Conservation (phyloP, 2,329 filamentous ascomycete species). For the Fusarium keratoplasticum region DNA sequence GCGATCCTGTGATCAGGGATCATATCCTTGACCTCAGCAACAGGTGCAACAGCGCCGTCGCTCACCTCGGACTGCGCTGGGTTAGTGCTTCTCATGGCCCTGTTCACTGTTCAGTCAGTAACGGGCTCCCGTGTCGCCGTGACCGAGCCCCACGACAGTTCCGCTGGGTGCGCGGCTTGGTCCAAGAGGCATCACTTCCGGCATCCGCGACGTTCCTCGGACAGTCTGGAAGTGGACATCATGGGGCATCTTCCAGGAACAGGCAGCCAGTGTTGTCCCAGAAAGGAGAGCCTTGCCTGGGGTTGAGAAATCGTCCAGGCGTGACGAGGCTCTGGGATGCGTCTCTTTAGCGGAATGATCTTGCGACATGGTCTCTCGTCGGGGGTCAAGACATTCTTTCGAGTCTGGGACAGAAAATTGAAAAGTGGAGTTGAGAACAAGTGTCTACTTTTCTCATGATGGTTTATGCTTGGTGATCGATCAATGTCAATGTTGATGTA, state of each 20-base stretch:
- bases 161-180: neutral
- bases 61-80: slow-evolving; percentile 2
- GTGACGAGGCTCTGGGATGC: slow-evolving; percentile 20
- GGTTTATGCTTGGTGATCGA: slow-evolving; percentile 14
- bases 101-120: neutral
- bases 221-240: slow-evolving; percentile 10
- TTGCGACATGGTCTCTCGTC: slow-evolving; percentile 20
- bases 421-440: neutral
- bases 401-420: neutral
- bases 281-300: neutral
- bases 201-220: slow-evolving; percentile 11
- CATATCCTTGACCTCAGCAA: slow-evolving; percentile 11
- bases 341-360: slow-evolving; percentile 25
- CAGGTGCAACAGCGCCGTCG: neutral
- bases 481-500: neutral
- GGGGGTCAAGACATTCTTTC: slow-evolving; percentile 23
- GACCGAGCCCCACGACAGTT: neutral
- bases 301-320: neutral
- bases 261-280: neutral
- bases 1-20: slow-evolving; percentile 30
- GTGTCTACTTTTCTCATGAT: neutral
- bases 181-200: slow-evolving; percentile 6
- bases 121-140: neutral
- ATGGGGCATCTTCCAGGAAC: neutral
- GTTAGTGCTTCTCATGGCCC: neutral